Conservation (phyloP, 331 rosid genomes). For the Rosa hybrid region DNA sequence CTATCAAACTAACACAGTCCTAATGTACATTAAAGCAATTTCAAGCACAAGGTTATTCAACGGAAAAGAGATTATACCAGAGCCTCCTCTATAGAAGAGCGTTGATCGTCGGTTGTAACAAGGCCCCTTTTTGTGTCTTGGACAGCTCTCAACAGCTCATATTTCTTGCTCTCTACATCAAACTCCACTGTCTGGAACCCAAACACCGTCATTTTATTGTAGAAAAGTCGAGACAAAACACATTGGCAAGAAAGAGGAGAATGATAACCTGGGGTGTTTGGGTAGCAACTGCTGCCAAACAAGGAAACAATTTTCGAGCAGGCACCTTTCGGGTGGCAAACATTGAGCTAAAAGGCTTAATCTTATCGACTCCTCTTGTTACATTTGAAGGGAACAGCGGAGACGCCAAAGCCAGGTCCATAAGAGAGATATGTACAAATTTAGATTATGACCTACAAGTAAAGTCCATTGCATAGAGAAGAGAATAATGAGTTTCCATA, state of each 20-base stretch:
- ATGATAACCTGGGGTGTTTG: conserved; percentile 46
- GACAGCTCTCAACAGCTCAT: conserved; percentile 51
- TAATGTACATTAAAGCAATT: conserved; percentile 3
- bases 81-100: conserved; percentile 78
- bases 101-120: conserved; percentile 69
- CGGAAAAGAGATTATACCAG: conserved; percentile 42
- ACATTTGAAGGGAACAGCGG: conserved; percentile 26
- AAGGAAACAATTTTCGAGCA: conserved; percentile 25
- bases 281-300: conserved; percentile 35
- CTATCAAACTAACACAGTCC: neutral
- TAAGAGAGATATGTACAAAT: conserved; percentile 15
- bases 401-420: conserved; percentile 53
- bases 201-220: neutral
- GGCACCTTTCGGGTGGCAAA: conserved; percentile 12
- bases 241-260: conserved; percentile 6
- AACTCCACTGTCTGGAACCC: conserved; percentile 40
- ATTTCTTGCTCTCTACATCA: conserved; percentile 68
- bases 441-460: neutral
- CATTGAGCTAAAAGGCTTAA: conserved; percentile 25
- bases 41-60: neutral
- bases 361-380: conserved; percentile 24
- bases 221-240: neutral
- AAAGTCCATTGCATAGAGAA: neutral
- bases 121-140: conserved; percentile 88
- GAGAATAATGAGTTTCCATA: neutral